Conservation (phyloP, 2,329 filamentous ascomycete genomes). For the Ophiostoma sp. region DNA sequence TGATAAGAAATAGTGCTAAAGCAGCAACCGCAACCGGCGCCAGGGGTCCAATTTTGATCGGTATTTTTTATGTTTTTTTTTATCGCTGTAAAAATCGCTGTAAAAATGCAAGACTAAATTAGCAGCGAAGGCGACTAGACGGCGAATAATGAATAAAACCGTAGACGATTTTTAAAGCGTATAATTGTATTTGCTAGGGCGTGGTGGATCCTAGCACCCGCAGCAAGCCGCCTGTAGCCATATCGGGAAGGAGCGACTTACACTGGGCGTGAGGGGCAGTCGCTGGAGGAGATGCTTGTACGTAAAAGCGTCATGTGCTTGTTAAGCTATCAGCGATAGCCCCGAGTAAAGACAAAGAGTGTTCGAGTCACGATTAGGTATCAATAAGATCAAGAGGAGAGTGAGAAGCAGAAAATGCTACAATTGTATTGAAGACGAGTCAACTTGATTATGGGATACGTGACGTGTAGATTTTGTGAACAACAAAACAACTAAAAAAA, state of each 20-base stretch:
- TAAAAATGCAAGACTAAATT: background rate
- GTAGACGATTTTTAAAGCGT: conserved; percentile 1
- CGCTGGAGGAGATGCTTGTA: conserved; percentile 9
- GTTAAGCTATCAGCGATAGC: conserved; percentile 1
- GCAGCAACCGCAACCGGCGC: conserved; percentile 20
- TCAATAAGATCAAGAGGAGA: background rate
- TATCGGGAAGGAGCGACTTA: background rate
- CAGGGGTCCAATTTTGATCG: conserved; percentile 12
- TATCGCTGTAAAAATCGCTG: background rate
- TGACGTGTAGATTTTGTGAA: too few relatives aligned
- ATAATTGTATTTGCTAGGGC: background rate
- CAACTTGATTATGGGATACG: too few relatives aligned
- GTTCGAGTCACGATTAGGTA: too few relatives aligned
- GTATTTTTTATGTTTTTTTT: background rate
- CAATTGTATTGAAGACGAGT: background rate
- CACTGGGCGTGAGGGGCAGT: background rate
- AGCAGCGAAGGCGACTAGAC: background rate
- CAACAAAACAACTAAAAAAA: background rate
- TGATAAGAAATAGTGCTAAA: conserved; percentile 14
- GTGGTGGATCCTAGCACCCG: conserved; percentile 9
- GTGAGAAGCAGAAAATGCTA: background rate
- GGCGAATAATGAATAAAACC: background rate
- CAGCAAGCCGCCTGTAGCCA: conserved; percentile 22
- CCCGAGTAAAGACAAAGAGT: background rate
- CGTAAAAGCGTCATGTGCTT: conserved; percentile 18